Percentiles rank a stretch among this genome's conserved stretches.
phyloP scores from a whole-genome alignment of 331 rosid species.

The Phaseolus coccineus region DNA sequence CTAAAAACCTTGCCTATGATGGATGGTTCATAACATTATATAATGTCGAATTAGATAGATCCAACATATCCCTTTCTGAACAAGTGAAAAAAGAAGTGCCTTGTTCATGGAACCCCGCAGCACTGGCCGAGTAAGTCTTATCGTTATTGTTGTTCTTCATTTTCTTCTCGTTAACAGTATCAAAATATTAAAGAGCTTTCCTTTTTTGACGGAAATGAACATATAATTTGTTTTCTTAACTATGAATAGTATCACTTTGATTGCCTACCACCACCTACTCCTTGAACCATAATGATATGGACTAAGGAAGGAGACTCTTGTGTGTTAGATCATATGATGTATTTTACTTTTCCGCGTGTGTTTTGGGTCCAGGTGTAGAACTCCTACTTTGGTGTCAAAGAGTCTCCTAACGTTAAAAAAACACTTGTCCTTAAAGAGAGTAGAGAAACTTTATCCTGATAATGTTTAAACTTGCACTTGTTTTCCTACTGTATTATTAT shows the following conservation, averaged over 20 bases:
- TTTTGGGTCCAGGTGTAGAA: constrained; percentile 5
- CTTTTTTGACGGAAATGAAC: not conserved
- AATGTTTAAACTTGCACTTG: constrained; percentile 5
- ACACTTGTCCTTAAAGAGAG: not conserved
- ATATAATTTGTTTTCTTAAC: not conserved
- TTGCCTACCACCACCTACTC: not conserved
- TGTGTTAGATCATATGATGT: not conserved
- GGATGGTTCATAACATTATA: constrained; percentile 85
- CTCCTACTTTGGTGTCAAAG: too few relatives aligned
- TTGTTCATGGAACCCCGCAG: constrained; percentile 81
- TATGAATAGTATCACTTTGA: not conserved
- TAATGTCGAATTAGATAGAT: constrained; percentile 67
- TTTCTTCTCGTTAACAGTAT: constrained; percentile 1
- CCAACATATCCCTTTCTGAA: constrained; percentile 63
- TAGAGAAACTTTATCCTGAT: not conserved
- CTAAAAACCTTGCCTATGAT: constrained; percentile 73
- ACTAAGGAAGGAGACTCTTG: not conserved
- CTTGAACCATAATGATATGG: constrained; percentile 5
- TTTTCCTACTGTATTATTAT: constrained; percentile 9
- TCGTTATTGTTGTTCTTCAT: not conserved
- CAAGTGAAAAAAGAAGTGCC: constrained; percentile 76
- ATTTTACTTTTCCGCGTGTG: not conserved
- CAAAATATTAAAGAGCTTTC: constrained; percentile 3
- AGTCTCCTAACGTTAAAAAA: too few relatives aligned
- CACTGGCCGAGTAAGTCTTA: constrained; percentile 76